phyloP scores from a whole-genome alignment of 345 rosid genomes.

The Stellera chamaejasme region DNA sequence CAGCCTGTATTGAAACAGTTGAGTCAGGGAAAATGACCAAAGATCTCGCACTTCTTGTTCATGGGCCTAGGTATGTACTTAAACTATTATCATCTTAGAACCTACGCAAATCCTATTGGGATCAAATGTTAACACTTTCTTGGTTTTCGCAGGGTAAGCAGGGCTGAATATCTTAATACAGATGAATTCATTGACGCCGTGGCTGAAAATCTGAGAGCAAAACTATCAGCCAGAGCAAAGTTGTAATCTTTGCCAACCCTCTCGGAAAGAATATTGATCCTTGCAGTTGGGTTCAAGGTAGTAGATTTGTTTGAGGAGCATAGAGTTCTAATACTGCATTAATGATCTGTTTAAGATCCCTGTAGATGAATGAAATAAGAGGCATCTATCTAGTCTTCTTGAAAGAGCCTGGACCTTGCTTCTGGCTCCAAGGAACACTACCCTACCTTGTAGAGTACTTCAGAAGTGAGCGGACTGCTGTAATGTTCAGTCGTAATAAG shows the following conservation, averaged over 20 bases:
- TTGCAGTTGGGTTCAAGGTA: no score
- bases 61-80: constrained; percentile 49
- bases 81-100: background rate
- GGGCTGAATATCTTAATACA: constrained; percentile 47
- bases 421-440: no score
- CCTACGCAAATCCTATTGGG: background rate
- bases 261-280: no score
- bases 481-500: no score
- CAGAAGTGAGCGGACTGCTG: no score
- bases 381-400: no score
- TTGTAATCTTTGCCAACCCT: constrained; percentile 5
- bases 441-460: no score
- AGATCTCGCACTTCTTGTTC: constrained; percentile 63
- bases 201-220: constrained; percentile 46
- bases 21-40: constrained; percentile 83
- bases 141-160: constrained; percentile 31
- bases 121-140: background rate
- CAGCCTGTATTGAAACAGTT: constrained; percentile 56
- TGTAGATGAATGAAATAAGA: no score
- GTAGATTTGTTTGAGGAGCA: background rate
- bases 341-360: no score
- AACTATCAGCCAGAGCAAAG: constrained; percentile 25
- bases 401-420: no score
- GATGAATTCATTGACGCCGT: constrained; percentile 74
- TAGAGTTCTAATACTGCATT: no score